phyloP scores from a whole-genome alignment of 805 yeast genomes.

The Kodamaea nitidulidarum region DNA sequence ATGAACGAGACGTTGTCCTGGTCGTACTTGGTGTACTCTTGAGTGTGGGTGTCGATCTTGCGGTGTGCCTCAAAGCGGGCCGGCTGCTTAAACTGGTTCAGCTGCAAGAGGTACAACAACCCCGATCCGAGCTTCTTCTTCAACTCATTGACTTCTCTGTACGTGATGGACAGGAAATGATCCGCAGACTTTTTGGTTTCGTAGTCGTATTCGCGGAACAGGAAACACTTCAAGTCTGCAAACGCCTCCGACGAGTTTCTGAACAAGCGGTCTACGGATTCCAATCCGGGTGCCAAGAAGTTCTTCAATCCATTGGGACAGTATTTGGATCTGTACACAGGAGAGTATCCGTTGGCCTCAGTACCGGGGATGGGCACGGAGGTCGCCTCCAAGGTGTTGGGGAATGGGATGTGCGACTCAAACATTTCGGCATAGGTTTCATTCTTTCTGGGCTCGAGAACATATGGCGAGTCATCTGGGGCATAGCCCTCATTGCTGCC shows the following conservation, averaged over 20 bases:
- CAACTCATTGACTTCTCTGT: constrained; percentile 15
- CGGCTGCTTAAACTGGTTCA: constrained; percentile 18
- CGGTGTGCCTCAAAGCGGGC: constrained; percentile 16
- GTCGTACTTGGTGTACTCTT: constrained; percentile 11
- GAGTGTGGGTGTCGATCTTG: constrained; percentile 19
- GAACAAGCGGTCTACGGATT: constrained; percentile 18
- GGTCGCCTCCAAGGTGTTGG: constrained; percentile 5
- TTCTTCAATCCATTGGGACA: constrained; percentile 21
- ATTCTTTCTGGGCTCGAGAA: constrained; percentile 14
- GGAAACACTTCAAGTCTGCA: constrained; percentile 15
- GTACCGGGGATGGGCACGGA: constrained; percentile 16
- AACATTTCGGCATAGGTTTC: constrained; percentile 12
- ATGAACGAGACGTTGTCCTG: constrained; percentile 28
- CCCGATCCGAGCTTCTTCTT: constrained; percentile 20
- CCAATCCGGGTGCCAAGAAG: constrained; percentile 16
- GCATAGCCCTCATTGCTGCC: constrained; percentile 11
- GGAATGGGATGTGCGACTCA: constrained; percentile 15
- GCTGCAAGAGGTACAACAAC: constrained; percentile 18
- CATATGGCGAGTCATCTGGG: constrained; percentile 15
- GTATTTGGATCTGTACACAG: constrained; percentile 28
- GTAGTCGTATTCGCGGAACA: constrained; percentile 18
- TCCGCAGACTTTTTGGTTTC: constrained; percentile 13
- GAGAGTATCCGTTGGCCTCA: constrained; percentile 23
- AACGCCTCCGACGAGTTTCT: constrained; percentile 13
- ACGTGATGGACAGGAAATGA: constrained; percentile 14